Evolutionary conservation across 768 basidiomycete species (phyloP), one percentile per base, ranked within the genome.

Genomic region (Boletus patriciae): DNA sequence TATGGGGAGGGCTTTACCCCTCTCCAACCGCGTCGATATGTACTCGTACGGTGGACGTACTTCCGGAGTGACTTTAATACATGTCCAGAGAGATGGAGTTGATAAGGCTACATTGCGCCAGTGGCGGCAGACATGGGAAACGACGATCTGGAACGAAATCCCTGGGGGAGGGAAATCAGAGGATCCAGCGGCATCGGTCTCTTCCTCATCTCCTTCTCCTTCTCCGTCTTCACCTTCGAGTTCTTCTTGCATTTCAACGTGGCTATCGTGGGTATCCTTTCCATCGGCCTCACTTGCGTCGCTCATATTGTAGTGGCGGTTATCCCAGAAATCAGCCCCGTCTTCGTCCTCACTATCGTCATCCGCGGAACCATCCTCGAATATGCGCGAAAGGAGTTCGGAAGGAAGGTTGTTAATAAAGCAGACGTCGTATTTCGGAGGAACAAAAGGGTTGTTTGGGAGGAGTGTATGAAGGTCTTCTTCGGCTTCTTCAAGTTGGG

Each of bases 41-140:
- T 71, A 73, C 11, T 80, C 79, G 50, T 80, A 78, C 1, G 79
- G 78, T 4, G 76, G 71, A 21, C 69, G 76, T 46, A 73, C 70
- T 3, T 59, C 43, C 6, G 48, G 25, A 16, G 19, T 11, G n/a
- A 71, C 54, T 0, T 10, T 6, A 43, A 88, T 72, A 27, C 54
- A 68, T 7, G 80, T 80, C 86, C 86, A 88, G 16, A 87, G 75
- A 13, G 73, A 70, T 1, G 83, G 81, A 0, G 80, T 80, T n/a
- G 78, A 77, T 31, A 86, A 53, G 5, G 83, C 79, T 4, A 77
- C 61, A 29, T 70, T 71, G 45, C 85, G 82, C 86, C 86, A 87
- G 53, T 78, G 82, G 23, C 62, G 71, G 66, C 85, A 87, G 23
- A 52, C 51, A 44, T 27, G 16, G 15, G 51, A 34, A 13, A 44